phyloP scores from a whole-genome alignment of 2,329 filamentous ascomycete species.

The Zymoseptoria crescenta region DNA sequence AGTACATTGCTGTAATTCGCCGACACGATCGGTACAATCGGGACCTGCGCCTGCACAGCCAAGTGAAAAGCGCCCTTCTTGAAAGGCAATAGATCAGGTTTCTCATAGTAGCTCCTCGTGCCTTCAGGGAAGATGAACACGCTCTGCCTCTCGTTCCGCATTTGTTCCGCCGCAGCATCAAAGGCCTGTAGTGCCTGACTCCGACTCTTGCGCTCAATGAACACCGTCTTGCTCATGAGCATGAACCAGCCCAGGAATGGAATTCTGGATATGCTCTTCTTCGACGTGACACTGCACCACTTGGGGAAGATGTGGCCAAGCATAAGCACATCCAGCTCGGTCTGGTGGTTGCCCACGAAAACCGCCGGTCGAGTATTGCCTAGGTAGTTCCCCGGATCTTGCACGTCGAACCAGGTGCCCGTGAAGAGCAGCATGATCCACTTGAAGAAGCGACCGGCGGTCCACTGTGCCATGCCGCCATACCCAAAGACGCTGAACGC shows the following conservation, averaged over 20 bases:
- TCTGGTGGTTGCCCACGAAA: slow-evolving; percentile 90
- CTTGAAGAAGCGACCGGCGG: slow-evolving; percentile 70
- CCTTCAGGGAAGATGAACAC: slow-evolving; percentile 90
- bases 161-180: slow-evolving; percentile 71
- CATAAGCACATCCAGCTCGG: slow-evolving; percentile 86
- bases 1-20: slow-evolving; percentile 45
- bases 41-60: slow-evolving; percentile 86
- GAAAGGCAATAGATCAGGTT: slow-evolving; percentile 81
- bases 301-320: slow-evolving; percentile 81
- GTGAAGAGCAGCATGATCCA: slow-evolving; percentile 66
- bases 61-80: slow-evolving; percentile 99
- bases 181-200: slow-evolving; percentile 79
- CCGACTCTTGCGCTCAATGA: slow-evolving; percentile 85
- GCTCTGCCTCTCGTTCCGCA: slow-evolving; percentile 57
- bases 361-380: slow-evolving; percentile 65
- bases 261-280: slow-evolving; percentile 68
- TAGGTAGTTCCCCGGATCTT: slow-evolving; percentile 36
- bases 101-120: slow-evolving; percentile 78
- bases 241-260: slow-evolving; percentile 94
- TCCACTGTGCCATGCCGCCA: slow-evolving; percentile 76
- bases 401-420: slow-evolving; percentile 66
- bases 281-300: slow-evolving; percentile 89
- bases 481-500: slow-evolving; percentile 63
- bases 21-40: slow-evolving; percentile 71
- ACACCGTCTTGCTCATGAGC: slow-evolving; percentile 76